phyloP scores from a whole-genome alignment of 768 basidiomycete species.

The Inosperma sp. region DNA sequence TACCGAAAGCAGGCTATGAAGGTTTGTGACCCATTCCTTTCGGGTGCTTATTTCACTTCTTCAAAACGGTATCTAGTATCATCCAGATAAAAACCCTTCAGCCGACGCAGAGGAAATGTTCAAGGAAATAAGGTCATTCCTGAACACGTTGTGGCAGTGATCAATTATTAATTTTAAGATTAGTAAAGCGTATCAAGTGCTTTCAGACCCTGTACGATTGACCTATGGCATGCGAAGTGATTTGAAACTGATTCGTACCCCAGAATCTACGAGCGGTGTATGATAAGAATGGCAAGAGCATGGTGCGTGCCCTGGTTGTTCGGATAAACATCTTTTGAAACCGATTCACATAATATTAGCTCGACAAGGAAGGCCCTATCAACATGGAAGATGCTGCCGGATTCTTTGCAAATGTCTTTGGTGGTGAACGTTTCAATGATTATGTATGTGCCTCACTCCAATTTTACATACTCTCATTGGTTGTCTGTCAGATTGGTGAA shows the following conservation, averaged over 20 bases:
- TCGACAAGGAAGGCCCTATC: slow-evolving; percentile 71
- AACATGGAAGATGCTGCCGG: slow-evolving; percentile 90
- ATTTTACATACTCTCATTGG: not conserved
- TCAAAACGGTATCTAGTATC: slow-evolving; percentile 50
- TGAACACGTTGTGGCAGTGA: slow-evolving; percentile 7
- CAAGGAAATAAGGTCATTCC: slow-evolving; percentile 90
- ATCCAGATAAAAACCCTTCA: slow-evolving; percentile 92
- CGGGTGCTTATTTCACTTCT: not conserved
- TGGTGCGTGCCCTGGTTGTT: slow-evolving; percentile 43
- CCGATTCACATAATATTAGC: slow-evolving; percentile 30
- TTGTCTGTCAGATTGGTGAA: slow-evolving; percentile 78
- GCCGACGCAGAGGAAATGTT: slow-evolving; percentile 95
- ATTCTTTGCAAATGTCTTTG: slow-evolving; percentile 95
- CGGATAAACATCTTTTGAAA: not conserved
- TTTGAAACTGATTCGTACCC: slow-evolving; percentile 9
- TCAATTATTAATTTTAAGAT: slow-evolving; percentile 6
- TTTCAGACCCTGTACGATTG: slow-evolving; percentile 69
- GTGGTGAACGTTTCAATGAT: slow-evolving; percentile 86
- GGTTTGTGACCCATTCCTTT: slow-evolving; percentile 39
- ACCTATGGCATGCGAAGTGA: not conserved
- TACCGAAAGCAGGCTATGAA: slow-evolving; percentile 94
- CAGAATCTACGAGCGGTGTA: slow-evolving; percentile 85
- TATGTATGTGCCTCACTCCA: slow-evolving; percentile 54
- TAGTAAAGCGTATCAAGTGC: slow-evolving; percentile 93
- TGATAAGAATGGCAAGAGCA: slow-evolving; percentile 91